Conservation (phyloP, 1,284 basidiomycete genomes). For the Pseudozyma sp. region DNA sequence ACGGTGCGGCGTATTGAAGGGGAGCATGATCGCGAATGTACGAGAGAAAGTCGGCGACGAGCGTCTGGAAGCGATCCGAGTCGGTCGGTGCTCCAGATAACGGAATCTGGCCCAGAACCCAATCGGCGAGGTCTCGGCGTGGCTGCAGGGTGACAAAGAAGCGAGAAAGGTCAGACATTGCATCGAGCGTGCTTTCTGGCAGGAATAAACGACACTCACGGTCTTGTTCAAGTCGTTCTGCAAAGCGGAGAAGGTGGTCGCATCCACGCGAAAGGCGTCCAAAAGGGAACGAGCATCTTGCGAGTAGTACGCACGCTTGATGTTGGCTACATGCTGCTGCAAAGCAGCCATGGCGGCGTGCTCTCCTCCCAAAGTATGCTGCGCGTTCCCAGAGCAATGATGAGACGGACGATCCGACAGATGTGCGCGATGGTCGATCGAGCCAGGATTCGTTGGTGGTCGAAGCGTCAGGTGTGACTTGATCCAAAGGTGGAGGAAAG, state of each 20-base stretch:
- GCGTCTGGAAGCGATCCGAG: slow-evolving; percentile 48
- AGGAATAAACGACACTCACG: slow-evolving; percentile 5
- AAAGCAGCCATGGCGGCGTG: slow-evolving; percentile 27
- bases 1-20: slow-evolving; percentile 16
- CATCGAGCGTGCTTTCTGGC: background rate
- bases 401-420: background rate
- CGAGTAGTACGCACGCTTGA: slow-evolving; percentile 39
- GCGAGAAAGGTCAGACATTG: background rate
- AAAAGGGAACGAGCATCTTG: slow-evolving; percentile 28
- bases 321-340: slow-evolving; percentile 38
- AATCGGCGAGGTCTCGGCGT: slow-evolving; percentile 30
- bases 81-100: slow-evolving; percentile 33
- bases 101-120: slow-evolving; percentile 36
- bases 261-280: slow-evolving; percentile 31
- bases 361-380: background rate
- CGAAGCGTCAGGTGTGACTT: background rate
- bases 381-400: background rate
- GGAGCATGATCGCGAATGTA: slow-evolving; percentile 43
- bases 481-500: background rate
- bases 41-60: slow-evolving; percentile 41
- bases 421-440: too few relatives aligned
- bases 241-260: slow-evolving; percentile 27
- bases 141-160: slow-evolving; percentile 6
- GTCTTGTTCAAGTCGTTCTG: slow-evolving; percentile 32
- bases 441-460: too few relatives aligned